Evolutionary conservation across 805 yeast species (phyloP).

Genomic region (Metschnikowia vanudenii): DNA sequence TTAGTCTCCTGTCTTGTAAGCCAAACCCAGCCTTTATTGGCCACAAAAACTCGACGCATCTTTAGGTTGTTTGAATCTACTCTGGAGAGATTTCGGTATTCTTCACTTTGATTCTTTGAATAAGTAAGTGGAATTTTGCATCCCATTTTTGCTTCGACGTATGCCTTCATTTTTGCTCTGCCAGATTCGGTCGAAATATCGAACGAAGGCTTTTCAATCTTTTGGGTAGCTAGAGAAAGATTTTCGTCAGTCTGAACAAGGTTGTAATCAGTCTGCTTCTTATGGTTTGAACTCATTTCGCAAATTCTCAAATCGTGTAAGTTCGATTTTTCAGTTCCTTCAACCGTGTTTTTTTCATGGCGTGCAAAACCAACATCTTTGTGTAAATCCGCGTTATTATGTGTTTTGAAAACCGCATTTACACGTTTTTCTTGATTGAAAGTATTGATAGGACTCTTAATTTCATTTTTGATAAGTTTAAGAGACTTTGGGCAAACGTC

Average conservation of each 20-base stretch:
- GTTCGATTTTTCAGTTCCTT: too few relatives aligned
- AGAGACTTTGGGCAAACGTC: background rate
- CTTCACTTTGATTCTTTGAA: background rate
- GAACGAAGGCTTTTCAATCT: slow-evolving; percentile 10
- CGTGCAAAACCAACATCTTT: background rate
- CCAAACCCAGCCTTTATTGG: slow-evolving; percentile 18
- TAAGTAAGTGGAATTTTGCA: background rate
- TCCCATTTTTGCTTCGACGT: slow-evolving; percentile 9
- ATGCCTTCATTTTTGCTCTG: slow-evolving; percentile 14
- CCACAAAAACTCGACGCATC: slow-evolving; percentile 11
- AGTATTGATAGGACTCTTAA: background rate
- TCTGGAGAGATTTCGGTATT: background rate
- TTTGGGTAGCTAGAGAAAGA: background rate
- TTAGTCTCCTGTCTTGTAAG: slow-evolving; percentile 5
- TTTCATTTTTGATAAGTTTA: background rate
- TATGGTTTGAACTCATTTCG: too few relatives aligned
- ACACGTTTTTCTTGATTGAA: background rate
- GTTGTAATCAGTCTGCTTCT: background rate
- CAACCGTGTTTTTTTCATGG: background rate
- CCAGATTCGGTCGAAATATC: slow-evolving; percentile 15
- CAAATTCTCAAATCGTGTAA: too few relatives aligned
- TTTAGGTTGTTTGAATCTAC: slow-evolving; percentile 1
- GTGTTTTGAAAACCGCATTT: too few relatives aligned
- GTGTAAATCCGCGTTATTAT: too few relatives aligned
- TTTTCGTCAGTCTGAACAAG: background rate